phyloP scores from a whole-genome alignment of 805 yeast species.

The Schwanniomyces yamadae region DNA sequence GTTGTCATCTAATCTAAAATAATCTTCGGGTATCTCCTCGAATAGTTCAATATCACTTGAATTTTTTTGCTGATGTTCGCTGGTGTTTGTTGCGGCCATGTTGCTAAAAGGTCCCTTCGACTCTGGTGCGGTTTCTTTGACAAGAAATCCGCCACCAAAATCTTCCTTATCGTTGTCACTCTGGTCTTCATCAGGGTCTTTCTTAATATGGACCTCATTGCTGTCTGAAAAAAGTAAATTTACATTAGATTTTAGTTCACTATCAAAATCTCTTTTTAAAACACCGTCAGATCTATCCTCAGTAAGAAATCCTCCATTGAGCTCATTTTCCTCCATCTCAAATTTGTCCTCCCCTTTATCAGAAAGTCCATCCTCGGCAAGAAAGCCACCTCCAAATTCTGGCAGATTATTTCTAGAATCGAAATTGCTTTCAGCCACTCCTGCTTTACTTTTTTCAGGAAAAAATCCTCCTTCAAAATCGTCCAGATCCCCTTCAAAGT shows the following conservation, averaged over 20 bases:
- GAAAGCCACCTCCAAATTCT: too few species aligned
- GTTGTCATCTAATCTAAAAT: slow-evolving; percentile 13
- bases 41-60: not conserved
- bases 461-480: too few species aligned
- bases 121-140: slow-evolving; percentile 13
- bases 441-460: too few species aligned
- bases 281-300: slow-evolving; percentile 2
- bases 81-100: not conserved
- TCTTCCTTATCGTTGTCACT: slow-evolving; percentile 9
- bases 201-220: not conserved
- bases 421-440: too few species aligned
- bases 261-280: too few species aligned
- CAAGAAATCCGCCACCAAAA: slow-evolving; percentile 19
- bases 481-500: too few species aligned
- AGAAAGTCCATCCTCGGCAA: too few species aligned
- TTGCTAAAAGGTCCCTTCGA: not conserved
- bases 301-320: slow-evolving; percentile 12
- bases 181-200: not conserved
- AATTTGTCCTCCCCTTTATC: too few species aligned
- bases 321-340: too few species aligned
- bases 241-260: too few species aligned
- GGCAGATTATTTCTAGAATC: too few species aligned
- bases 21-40: slow-evolving; percentile 18
- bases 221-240: slow-evolving; percentile 5
- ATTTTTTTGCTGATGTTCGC: not conserved